Evolutionary conservation across 805 yeast genomes (phyloP), one percentile per base, ranked within the genome.

Genomic region (Kockiozyma suomiensis): DNA sequence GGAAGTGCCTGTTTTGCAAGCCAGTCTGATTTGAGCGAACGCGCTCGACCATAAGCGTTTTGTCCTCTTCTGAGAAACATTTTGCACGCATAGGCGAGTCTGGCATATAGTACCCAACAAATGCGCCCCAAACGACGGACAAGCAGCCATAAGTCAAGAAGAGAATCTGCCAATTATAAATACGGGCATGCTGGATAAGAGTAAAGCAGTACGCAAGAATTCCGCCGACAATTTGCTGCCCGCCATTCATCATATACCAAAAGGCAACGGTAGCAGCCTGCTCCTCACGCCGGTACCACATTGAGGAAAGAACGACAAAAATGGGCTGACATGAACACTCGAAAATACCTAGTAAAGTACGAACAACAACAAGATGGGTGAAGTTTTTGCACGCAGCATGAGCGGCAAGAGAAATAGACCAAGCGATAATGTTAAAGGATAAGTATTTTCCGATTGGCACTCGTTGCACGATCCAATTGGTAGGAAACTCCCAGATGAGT

Each of bases 381-480:
- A 76, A 79, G n/a, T 75, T 65, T 47, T 78, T 72, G 15, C 76
- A 74, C 2, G 78, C 76, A 59, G 77, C 83, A 23, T 82, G 53
- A 17, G 54, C 50, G 21, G 75, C 69, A n/a, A 77, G 75, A 4
- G 79, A 70, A 0, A 75, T 56, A 10, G 83, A 83, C 84, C 84
- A 81, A 30, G 73, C 58, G 6, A 78, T n/a, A 54, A 84, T 78
- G 56, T 80, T 80, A 5, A 68, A 61, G 0, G 82, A 78, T 52
- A 83, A 68, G 35, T 81, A 75, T 69, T 82, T 84, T 2, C 83
- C 79, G 12, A 83, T 75, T 0, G 88, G 86, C 26, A 78, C 75
- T 46, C 73, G 76, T 66, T 84, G 61, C n/a, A 57, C 53, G 19
- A 57, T 45, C 52, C 51, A 57, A 64, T 60, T 43, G 2, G 81